Percentiles rank a stretch among this genome's conserved stretches.
Conservation (phyloP, 345 rosid species). For the Triadica sebifera region DNA sequence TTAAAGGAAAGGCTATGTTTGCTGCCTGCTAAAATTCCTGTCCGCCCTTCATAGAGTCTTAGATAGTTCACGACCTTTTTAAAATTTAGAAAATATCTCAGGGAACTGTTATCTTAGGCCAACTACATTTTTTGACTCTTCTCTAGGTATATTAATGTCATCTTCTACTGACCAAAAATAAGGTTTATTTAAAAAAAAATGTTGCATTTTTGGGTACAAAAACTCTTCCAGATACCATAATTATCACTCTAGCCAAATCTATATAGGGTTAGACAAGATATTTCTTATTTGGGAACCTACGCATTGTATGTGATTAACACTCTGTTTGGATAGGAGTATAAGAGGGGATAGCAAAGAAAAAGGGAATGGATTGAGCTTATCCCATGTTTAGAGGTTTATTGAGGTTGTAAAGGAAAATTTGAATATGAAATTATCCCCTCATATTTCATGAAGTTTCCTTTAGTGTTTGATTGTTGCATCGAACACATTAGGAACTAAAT, state of each 20-base stretch:
- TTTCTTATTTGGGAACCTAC: neutral
- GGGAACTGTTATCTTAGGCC: neutral
- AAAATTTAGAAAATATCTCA: neutral
- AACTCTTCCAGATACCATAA: neutral
- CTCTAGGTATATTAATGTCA: neutral
- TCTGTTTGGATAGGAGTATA: neutral
- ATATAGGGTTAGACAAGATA: neutral
- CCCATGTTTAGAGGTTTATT: neutral
- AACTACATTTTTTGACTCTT: neutral
- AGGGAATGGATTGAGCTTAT: neutral
- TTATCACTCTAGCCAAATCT: neutral
- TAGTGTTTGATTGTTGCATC: neutral
- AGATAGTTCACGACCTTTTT: neutral
- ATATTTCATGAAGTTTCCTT: neutral
- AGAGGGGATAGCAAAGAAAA: neutral
- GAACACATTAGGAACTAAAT: neutral
- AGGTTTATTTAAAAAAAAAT: no score
- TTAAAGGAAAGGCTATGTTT: neutral
- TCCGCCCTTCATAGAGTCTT: neutral
- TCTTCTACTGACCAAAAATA: neutral
- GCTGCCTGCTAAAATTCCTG: neutral
- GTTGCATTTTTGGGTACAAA: no score
- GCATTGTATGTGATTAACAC: neutral
- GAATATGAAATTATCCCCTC: neutral
- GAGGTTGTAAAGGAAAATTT: neutral